phyloP scores from a whole-genome alignment of 345 rosid species.

The Gossypium longicalyx region DNA sequence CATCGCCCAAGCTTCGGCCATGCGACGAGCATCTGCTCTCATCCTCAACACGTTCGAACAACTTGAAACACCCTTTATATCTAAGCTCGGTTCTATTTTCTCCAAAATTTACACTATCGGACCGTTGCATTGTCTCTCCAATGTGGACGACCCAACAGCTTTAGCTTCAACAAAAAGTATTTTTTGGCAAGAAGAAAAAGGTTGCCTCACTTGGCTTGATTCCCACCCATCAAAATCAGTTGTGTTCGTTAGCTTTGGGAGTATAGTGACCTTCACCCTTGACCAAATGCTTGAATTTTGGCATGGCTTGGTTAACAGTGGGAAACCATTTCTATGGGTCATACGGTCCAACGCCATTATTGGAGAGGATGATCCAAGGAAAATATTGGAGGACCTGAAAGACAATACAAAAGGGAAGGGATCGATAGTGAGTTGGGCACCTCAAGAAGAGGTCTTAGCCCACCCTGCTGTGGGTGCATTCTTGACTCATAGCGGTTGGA shows the following conservation, averaged over 20 bases:
- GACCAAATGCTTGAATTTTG: slow-evolving; percentile 39
- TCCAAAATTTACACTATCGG: slow-evolving; percentile 34
- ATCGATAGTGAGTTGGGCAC: slow-evolving; percentile 33
- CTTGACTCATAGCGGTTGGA: slow-evolving; percentile 48
- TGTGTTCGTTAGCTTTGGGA: slow-evolving; percentile 48
- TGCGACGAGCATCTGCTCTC: slow-evolving; percentile 18
- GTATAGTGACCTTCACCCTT: slow-evolving; percentile 14
- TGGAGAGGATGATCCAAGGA: background rate
- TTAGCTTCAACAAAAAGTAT: slow-evolving; percentile 22
- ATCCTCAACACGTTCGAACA: slow-evolving; percentile 46
- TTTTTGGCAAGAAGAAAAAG: slow-evolving; percentile 31
- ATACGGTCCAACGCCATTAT: slow-evolving; percentile 24
- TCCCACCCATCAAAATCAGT: slow-evolving; percentile 32
- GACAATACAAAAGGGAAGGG: slow-evolving; percentile 16
- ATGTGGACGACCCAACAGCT: background rate
- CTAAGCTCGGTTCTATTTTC: slow-evolving; percentile 20
- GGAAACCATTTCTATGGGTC: slow-evolving; percentile 42
- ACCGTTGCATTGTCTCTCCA: slow-evolving; percentile 31
- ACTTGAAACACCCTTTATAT: background rate
- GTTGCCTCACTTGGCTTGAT: slow-evolving; percentile 45
- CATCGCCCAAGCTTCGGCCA: background rate
- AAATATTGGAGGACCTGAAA: slow-evolving; percentile 17
- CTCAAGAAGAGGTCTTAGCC: slow-evolving; percentile 43
- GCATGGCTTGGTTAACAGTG: slow-evolving; percentile 30
- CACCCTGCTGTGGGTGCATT: slow-evolving; percentile 41